Conservation (phyloP, 192 early-diverging fungal species). For the Funneliformis geosporum region DNA sequence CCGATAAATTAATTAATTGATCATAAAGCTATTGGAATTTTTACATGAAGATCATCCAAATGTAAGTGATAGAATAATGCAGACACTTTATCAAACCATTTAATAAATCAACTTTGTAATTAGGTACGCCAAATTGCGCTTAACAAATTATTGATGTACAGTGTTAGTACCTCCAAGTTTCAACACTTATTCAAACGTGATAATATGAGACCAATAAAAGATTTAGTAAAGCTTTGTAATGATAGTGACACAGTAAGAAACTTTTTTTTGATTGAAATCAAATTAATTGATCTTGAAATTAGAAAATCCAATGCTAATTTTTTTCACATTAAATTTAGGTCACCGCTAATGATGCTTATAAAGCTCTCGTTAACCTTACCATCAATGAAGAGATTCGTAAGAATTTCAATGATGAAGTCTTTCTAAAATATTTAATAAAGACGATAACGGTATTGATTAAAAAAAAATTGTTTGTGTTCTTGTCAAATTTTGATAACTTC, state of each 20-base stretch:
- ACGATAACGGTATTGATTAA: constrained; percentile 64
- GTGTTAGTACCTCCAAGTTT: neutral
- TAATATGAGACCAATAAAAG: constrained; percentile 12
- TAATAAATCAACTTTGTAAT: no score
- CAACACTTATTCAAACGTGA: constrained; percentile 27
- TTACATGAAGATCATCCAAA: constrained; percentile 22
- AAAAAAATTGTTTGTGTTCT: neutral
- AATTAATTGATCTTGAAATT: neutral
- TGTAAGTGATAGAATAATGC: neutral
- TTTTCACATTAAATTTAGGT: constrained; percentile 51
- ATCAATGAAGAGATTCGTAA: constrained; percentile 61
- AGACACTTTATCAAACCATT: neutral
- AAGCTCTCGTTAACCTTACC: constrained; percentile 83
- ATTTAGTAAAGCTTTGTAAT: constrained; percentile 22
- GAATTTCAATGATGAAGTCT: constrained; percentile 69
- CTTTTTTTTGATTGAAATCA: neutral
- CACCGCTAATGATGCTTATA: constrained; percentile 81
- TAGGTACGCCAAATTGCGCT: constrained; percentile 23
- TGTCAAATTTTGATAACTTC: neutral
- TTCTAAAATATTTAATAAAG: constrained; percentile 67
- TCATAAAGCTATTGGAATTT: constrained; percentile 22
- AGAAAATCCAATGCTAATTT: neutral
- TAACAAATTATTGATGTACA: constrained; percentile 21
- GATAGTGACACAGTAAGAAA: constrained; percentile 14
- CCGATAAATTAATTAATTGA: neutral